phyloP scores from a whole-genome alignment of 495 filamentous ascomycete species.

The Apodospora peruviana region DNA sequence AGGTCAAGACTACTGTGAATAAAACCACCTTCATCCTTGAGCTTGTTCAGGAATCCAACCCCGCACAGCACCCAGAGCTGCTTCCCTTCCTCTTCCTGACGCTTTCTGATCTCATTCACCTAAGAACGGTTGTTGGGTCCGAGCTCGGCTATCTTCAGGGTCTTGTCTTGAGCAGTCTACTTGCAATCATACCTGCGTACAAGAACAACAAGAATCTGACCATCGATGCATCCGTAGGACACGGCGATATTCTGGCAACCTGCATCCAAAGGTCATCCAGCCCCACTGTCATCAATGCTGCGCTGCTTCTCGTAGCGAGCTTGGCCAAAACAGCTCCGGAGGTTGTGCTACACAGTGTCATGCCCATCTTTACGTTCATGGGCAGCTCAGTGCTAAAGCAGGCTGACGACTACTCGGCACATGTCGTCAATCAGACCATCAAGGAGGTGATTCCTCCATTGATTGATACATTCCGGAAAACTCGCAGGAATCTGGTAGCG shows the following conservation, averaged over 20 bases:
- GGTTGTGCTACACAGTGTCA: slow-evolving; percentile 86
- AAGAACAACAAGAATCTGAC: slow-evolving; percentile 53
- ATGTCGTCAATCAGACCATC: slow-evolving; percentile 86
- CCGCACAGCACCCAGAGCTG: slow-evolving; percentile 65
- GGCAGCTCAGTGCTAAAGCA: slow-evolving; percentile 79
- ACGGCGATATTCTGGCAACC: slow-evolving; percentile 82
- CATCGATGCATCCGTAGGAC: slow-evolving; percentile 69
- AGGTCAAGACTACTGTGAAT: slow-evolving; percentile 57
- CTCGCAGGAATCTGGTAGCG: slow-evolving; percentile 67
- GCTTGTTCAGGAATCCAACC: slow-evolving; percentile 70
- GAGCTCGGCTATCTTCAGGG: slow-evolving; percentile 84
- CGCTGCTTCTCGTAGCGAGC: slow-evolving; percentile 79
- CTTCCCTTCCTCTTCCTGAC: slow-evolving; percentile 72
- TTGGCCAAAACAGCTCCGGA: slow-evolving; percentile 81
- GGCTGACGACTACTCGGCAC: slow-evolving; percentile 90
- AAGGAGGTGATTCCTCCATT: slow-evolving; percentile 84
- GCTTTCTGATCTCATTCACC: slow-evolving; percentile 77
- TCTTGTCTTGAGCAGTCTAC: slow-evolving; percentile 67
- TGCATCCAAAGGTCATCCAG: slow-evolving; percentile 84
- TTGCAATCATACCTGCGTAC: slow-evolving; percentile 70
- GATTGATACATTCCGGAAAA: slow-evolving; percentile 75
- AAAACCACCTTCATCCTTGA: slow-evolving; percentile 85
- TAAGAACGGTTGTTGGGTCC: slow-evolving; percentile 61
- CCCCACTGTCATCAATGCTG: slow-evolving; percentile 85
- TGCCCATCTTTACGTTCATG: slow-evolving; percentile 99